Conservation (phyloP, 441 rosid species). For the Jatropha multifida region DNA sequence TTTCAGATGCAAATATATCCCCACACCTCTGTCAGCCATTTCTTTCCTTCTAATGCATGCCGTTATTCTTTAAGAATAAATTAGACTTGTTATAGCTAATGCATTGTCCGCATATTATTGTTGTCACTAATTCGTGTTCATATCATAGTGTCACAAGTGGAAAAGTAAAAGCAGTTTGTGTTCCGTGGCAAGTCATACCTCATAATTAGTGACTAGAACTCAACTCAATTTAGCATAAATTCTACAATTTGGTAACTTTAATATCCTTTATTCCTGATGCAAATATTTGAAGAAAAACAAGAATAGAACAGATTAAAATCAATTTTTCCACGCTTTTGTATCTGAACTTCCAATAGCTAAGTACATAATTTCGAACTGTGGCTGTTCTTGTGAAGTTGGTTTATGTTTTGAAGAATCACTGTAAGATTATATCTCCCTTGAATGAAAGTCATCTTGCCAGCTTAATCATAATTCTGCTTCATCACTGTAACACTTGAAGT, state of each 20-base stretch:
- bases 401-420: neutral
- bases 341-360: neutral
- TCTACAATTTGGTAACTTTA: neutral
- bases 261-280: neutral
- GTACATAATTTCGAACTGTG: neutral
- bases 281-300: neutral
- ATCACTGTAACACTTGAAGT: constrained; percentile 7
- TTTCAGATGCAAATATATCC: neutral
- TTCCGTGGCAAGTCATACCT: neutral
- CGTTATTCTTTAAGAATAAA: neutral
- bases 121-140: neutral
- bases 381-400: neutral
- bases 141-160: neutral
- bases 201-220: neutral
- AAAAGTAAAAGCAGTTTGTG: neutral
- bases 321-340: neutral
- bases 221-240: neutral
- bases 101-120: no score
- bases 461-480: constrained; percentile 5
- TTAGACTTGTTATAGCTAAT: no score
- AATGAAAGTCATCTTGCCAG: neutral
- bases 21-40: neutral
- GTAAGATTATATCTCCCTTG: neutral
- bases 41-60: constrained; percentile 1
- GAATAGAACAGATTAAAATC: neutral